These are phyloP conservation scores for Arthrobotrys iridis DNA, from an alignment of 2,329 filamentous ascomycete genomes.

Conservation along the genomic window DNA sequence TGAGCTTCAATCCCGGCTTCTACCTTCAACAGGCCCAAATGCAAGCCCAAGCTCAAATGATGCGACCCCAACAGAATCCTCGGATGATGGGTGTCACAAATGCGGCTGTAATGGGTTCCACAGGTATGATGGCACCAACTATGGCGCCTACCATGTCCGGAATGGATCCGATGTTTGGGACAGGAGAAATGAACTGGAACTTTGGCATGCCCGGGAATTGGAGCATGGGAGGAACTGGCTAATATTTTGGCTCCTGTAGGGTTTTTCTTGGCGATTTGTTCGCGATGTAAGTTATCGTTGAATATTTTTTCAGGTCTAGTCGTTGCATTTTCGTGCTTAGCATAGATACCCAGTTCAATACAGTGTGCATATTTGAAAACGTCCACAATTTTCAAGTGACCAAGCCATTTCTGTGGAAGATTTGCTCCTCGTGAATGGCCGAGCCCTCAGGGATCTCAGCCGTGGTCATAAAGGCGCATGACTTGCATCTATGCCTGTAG, in stretches of 20 bases:
- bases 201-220: constrained; percentile 46
- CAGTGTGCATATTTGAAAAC: neutral
- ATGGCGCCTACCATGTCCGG: constrained; percentile 37
- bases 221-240: constrained; percentile 31
- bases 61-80: constrained; percentile 48
- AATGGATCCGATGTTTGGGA: constrained; percentile 49
- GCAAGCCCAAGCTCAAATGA: constrained; percentile 56
- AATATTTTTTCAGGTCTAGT: neutral
- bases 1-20: constrained; percentile 49
- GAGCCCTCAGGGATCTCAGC: neutral
- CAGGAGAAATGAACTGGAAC: constrained; percentile 50
- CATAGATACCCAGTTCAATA: constrained; percentile 33
- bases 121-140: constrained; percentile 46
- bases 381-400: neutral
- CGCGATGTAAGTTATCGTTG: neutral
- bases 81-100: constrained; percentile 49
- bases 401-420: too few relatives aligned
- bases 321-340: constrained; percentile 22
- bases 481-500: neutral
- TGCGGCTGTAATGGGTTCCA: constrained; percentile 37
- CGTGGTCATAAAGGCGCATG: neutral
- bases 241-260: neutral
- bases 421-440: too few relatives aligned
- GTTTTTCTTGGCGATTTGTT: neutral
- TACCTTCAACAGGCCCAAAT: constrained; percentile 53